These are phyloP conservation scores for Spatholobus suberectus DNA, from an alignment of 306 rosid genomes.

Conservation along the genomic window DNA sequence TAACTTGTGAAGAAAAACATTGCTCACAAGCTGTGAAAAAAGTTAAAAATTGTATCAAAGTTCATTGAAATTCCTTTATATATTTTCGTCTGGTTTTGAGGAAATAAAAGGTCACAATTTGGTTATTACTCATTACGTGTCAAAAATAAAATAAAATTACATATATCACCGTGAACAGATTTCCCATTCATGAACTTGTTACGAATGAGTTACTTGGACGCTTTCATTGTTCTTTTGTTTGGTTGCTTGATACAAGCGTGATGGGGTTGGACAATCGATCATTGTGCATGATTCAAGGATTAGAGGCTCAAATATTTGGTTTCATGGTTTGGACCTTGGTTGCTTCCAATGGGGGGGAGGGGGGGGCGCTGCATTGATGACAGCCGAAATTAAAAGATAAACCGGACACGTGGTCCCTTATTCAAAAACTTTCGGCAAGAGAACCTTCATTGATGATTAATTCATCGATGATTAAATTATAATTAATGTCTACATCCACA, in stretches of 20 bases:
- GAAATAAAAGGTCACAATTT: neutral
- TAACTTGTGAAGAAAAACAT: neutral
- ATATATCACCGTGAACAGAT: neutral
- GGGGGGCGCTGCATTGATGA: neutral
- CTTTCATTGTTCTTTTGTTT: neutral
- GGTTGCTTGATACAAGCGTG: neutral
- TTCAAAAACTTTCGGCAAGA: neutral
- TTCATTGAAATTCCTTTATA: neutral
- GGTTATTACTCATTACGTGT: neutral
- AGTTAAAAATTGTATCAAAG: neutral
- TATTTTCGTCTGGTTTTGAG: no score
- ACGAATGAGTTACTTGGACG: neutral
- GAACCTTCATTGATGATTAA: neutral
- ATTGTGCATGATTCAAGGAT: neutral
- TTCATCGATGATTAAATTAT: neutral
- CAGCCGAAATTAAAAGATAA: conserved; percentile 13
- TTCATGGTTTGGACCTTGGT: neutral
- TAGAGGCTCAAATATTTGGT: neutral
- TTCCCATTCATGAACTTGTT: neutral
- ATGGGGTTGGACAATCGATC: neutral
- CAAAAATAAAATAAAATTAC: neutral
- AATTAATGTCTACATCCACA: conserved; percentile 18
- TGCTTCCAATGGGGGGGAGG: conserved; percentile 22
- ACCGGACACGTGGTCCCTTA: conserved; percentile 41
- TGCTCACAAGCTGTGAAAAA: neutral